Conservation (phyloP, 306 rosid species). For the Mimosa pudica region DNA sequence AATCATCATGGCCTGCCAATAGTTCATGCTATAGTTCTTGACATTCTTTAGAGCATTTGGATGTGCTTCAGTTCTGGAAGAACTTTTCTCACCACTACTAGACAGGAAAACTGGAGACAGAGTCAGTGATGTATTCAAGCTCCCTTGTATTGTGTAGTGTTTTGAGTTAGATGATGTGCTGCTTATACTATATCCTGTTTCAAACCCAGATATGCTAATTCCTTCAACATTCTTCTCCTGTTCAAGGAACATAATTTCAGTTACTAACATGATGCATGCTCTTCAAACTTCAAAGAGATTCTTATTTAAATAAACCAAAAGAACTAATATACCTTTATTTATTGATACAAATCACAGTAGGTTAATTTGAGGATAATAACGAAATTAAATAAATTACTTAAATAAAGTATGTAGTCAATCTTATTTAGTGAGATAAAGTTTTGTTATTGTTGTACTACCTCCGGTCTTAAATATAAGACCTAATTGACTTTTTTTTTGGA, state of each 20-base stretch:
- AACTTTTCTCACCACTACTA: constrained; percentile 37
- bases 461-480: no score
- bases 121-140: constrained; percentile 50
- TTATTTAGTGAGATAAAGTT: no score
- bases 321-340: no score
- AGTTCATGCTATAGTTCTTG: constrained; percentile 50
- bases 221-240: constrained; percentile 45
- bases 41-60: constrained; percentile 74
- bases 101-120: constrained; percentile 57
- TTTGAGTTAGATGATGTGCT: constrained; percentile 48
- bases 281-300: not conserved
- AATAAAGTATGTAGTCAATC: no score
- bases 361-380: no score
- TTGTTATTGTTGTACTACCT: no score
- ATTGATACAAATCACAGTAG: no score
- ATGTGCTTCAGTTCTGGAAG: constrained; percentile 68
- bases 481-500: no score
- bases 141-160: constrained; percentile 28
- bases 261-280: not conserved
- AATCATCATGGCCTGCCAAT: constrained; percentile 60
- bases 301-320: not conserved
- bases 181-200: constrained; percentile 44
- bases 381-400: no score
- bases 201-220: constrained; percentile 35
- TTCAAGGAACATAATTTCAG: not conserved